Conservation (phyloP, 345 rosid genomes). For the Barbarea vulgaris region DNA sequence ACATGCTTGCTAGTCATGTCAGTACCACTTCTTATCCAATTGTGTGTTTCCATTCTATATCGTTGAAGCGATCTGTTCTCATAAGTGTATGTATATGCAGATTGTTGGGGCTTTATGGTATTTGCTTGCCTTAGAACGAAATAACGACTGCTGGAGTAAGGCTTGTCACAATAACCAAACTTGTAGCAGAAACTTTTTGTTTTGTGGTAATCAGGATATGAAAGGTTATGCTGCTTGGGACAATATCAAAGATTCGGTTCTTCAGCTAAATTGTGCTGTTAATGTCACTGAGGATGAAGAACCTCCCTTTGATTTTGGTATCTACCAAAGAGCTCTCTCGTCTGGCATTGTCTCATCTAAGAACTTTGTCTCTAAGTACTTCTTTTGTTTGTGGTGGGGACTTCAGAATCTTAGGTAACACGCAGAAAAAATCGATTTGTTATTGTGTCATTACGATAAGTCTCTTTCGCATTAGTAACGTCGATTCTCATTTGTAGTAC, state of each 20-base stretch:
- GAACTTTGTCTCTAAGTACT: constrained; percentile 74
- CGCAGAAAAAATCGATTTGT: neutral
- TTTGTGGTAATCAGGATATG: constrained; percentile 68
- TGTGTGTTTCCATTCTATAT: neutral
- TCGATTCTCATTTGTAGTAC: constrained; percentile 50
- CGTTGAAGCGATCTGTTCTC: neutral
- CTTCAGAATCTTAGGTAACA: constrained; percentile 88
- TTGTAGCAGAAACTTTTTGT: constrained; percentile 60
- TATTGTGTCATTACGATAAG: neutral
- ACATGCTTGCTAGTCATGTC: constrained; percentile 99
- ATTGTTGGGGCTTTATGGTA: constrained; percentile 97
- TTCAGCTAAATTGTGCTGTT: constrained; percentile 44
- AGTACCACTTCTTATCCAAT: constrained; percentile 36
- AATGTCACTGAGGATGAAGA: constrained; percentile 42
- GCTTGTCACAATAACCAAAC: constrained; percentile 40
- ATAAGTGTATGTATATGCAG: constrained; percentile 45
- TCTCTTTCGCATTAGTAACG: neutral
- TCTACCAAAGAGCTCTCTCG: constrained; percentile 62
- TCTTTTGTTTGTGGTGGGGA: constrained; percentile 98
- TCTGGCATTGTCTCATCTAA: constrained; percentile 71
- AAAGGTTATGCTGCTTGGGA: constrained; percentile 59
- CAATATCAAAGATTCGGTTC: constrained; percentile 33
- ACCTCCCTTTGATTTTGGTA: constrained; percentile 79
- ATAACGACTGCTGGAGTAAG: constrained; percentile 74
- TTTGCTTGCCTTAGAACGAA: constrained; percentile 79